Evolutionary conservation across 305 asterid genomes (phyloP), one percentile per base, ranked within the genome.

Genomic region (Rubia balearica): DNA sequence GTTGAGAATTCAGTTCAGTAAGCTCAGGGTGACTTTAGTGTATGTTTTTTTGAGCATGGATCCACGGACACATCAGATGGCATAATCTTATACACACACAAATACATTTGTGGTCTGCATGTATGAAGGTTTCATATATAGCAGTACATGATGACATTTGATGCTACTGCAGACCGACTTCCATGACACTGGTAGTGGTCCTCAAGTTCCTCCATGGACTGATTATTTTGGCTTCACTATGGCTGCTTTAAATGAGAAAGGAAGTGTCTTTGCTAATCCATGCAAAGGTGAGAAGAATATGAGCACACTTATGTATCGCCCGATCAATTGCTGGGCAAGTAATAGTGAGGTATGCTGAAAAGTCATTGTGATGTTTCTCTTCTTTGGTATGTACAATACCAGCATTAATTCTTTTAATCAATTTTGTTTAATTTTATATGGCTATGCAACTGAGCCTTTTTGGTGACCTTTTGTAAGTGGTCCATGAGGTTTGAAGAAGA

Each of bases 401-500:
- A 8, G 38, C 21, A 13, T 42, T 7, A 30, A 48, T 12, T 17
- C 40, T 71, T 27, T 42, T 3, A 67, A 5, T 19, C 8, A 41
- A 13, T 38, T 40, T 63, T 19, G 40, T 69, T 56, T 51, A n/a
- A 24, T 70, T 55, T 68, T 3, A 2, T 49, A 14, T 51, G 45
- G 5, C n/a, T 36, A 65, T 68, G 74, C 80, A 65, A 80, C 73
- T 65, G 61, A 66, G 59, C n/a, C 73, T 76, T 73, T 65, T 69
- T 79, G 76, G 19, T 83, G 77, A 78, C 78, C 77, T 79, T 76
- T 78, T 80, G 79, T 57, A 70, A 95, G 99, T 95, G 99, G 99
- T 95, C 98, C 48, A 95, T 95, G 98, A 81, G 99, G 68, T 86
- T 95, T 82, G 98, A 90, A 80, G 97, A 89, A 68, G 99, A 95